These are phyloP conservation scores for Ophiostoma ulmi DNA, from an alignment of 2,329 filamentous ascomycete species.

Conservation along the genomic window DNA sequence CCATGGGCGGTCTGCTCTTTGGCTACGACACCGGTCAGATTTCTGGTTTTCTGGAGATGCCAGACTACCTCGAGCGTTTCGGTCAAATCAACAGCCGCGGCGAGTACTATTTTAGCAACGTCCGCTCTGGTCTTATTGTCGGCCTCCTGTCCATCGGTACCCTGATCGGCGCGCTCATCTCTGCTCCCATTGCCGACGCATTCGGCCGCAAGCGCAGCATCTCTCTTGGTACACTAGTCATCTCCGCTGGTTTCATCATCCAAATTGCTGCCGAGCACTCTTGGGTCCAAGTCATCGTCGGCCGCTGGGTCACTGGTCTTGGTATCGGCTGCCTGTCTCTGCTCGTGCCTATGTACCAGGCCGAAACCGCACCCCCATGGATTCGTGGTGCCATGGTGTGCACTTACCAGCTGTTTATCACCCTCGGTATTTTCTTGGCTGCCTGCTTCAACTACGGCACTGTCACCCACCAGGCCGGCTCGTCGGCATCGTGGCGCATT, in stretches of 20 bases:
- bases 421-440: conserved; percentile 57
- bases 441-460: conserved; percentile 50
- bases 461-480: conserved; percentile 38
- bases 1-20: conserved; percentile 27
- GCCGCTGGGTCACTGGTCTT: conserved; percentile 61
- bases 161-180: conserved; percentile 49
- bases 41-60: conserved; percentile 46
- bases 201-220: conserved; percentile 54
- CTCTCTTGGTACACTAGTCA: conserved; percentile 50
- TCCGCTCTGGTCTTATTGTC: conserved; percentile 49
- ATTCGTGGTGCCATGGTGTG: conserved; percentile 61
- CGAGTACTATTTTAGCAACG: conserved; percentile 38
- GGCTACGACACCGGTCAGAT: conserved; percentile 61
- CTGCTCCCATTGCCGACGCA: conserved; percentile 52
- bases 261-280: conserved; percentile 55
- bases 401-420: conserved; percentile 71
- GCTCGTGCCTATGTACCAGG: conserved; percentile 53
- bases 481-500: conserved; percentile 53
- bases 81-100: conserved; percentile 42
- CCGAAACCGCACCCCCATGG: conserved; percentile 56
- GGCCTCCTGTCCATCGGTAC: conserved; percentile 54
- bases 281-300: conserved; percentile 59
- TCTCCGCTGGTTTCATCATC: conserved; percentile 59
- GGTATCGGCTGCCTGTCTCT: conserved; percentile 63
- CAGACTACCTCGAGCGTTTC: conserved; percentile 54